Conservation (phyloP, 495 filamentous ascomycete species). For the Tuber aestivum region DNA sequence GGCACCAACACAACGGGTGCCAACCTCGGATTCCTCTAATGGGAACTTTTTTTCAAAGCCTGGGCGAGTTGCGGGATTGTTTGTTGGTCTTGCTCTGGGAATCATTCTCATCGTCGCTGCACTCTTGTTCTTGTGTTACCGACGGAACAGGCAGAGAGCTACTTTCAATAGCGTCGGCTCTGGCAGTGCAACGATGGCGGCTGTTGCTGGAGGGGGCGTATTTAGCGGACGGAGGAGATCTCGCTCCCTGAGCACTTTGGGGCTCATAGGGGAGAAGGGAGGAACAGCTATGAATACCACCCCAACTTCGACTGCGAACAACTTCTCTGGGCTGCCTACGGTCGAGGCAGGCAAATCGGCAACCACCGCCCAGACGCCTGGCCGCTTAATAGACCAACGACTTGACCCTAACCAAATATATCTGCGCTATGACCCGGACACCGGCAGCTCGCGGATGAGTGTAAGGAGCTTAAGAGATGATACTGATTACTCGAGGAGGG, state of each 20-base stretch:
- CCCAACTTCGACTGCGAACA: constrained; percentile 15
- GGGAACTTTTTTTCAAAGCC: constrained; percentile 38
- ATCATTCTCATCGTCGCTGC: constrained; percentile 37
- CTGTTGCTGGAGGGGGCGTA: constrained; percentile 29
- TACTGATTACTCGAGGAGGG: constrained; percentile 40
- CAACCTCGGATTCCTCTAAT: constrained; percentile 4
- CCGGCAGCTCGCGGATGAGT: constrained; percentile 42
- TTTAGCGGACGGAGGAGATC: constrained; percentile 36
- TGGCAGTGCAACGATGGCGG: constrained; percentile 14
- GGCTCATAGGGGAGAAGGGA: constrained; percentile 37
- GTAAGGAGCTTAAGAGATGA: constrained; percentile 42
- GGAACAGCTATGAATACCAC: constrained; percentile 17
- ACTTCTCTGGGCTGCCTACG: constrained; percentile 26
- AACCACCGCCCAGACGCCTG: constrained; percentile 15
- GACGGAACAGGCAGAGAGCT: constrained; percentile 23
- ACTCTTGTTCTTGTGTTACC: constrained; percentile 33
- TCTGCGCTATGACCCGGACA: constrained; percentile 41
- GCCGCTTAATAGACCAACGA: constrained; percentile 40
- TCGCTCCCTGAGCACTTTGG: constrained; percentile 40
- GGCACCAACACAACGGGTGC: background rate
- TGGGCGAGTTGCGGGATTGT: constrained; percentile 42
- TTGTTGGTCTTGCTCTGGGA: constrained; percentile 43
- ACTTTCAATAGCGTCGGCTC: constrained; percentile 13
- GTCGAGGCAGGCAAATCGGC: constrained; percentile 18
- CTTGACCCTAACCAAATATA: constrained; percentile 40